Conservation (phyloP, 352 stramenopile genomes). For the Phytophthora tentaculata region DNA sequence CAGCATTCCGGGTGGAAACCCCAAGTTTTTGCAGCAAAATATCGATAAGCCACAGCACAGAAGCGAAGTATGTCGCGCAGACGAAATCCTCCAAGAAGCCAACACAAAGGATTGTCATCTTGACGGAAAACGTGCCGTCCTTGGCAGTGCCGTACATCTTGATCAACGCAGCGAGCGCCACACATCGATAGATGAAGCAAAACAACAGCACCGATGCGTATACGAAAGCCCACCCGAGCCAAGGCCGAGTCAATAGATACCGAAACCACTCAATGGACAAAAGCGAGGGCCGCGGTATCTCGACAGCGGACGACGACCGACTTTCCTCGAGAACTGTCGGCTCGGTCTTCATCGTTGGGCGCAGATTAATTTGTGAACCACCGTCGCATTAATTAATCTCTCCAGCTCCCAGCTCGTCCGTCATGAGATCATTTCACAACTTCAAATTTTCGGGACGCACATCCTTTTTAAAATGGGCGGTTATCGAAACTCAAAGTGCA, state of each 20-base stretch:
- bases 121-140: constrained; percentile 22
- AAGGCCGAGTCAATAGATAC: constrained; percentile 19
- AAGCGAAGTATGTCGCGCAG: constrained; percentile 30
- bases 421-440: not conserved
- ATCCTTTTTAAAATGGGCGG: not conserved
- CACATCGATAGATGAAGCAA: constrained; percentile 40
- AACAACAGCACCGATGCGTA: constrained; percentile 35
- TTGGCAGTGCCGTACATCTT: constrained; percentile 1
- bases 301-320: not conserved
- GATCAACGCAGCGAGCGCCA: constrained; percentile 16
- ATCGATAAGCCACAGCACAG: constrained; percentile 8
- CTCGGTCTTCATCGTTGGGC: not conserved
- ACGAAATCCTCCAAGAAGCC: constrained; percentile 50
- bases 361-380: not conserved
- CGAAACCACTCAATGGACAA: not conserved
- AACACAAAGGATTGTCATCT: constrained; percentile 14
- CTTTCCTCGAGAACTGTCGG: not conserved
- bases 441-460: not conserved
- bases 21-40: constrained; percentile 4
- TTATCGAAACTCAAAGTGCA: not conserved
- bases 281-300: not conserved
- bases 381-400: not conserved
- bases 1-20: not conserved
- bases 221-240: constrained; percentile 48
- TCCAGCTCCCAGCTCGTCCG: not conserved